These are phyloP conservation scores for Hymenoscyphus linearis DNA, from an alignment of 2,329 filamentous ascomycete genomes.

Conservation along the genomic window DNA sequence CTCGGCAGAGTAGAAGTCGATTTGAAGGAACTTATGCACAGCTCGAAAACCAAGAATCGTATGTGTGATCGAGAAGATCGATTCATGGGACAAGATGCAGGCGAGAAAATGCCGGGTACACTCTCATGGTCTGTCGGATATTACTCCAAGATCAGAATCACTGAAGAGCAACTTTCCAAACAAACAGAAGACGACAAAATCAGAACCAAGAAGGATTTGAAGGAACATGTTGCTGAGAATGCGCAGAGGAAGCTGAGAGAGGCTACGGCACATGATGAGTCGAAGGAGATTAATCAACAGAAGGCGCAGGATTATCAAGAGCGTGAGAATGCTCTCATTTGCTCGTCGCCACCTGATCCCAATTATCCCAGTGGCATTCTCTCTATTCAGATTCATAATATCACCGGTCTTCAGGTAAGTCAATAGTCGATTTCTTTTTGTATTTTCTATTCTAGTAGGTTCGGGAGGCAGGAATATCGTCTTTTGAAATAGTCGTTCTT, in stretches of 20 bases:
- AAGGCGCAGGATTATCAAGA: conserved; percentile 60
- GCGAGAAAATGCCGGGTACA: conserved; percentile 64
- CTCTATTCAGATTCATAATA: conserved; percentile 27
- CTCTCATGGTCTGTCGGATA: conserved; percentile 68
- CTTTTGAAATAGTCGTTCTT: too few relatives aligned
- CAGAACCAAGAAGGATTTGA: conserved; percentile 52
- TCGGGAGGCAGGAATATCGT: too few relatives aligned
- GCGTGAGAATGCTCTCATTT: conserved; percentile 58
- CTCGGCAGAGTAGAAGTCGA: conserved; percentile 67
- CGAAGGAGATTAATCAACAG: conserved; percentile 60
- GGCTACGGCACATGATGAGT: conserved; percentile 49
- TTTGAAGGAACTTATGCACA: conserved; percentile 59
- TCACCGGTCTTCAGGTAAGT: conserved; percentile 20
- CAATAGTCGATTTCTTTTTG: too few relatives aligned
- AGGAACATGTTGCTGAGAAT: conserved; percentile 47
- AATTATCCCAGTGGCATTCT: conserved; percentile 62
- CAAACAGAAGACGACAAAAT: conserved; percentile 58
- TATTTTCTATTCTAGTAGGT: too few relatives aligned
- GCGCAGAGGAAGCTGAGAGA: conserved; percentile 62
- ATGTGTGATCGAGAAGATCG: conserved; percentile 60
- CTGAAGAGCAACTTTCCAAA: conserved; percentile 52
- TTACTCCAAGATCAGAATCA: conserved; percentile 61
- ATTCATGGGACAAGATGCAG: conserved; percentile 58
- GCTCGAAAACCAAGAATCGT: conserved; percentile 51
- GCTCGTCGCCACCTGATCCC: conserved; percentile 58